Percentiles rank a stretch among this genome's conserved stretches.
Evolutionary conservation across 768 basidiomycete species (phyloP).

Genomic region (Trametes elegans): DNA sequence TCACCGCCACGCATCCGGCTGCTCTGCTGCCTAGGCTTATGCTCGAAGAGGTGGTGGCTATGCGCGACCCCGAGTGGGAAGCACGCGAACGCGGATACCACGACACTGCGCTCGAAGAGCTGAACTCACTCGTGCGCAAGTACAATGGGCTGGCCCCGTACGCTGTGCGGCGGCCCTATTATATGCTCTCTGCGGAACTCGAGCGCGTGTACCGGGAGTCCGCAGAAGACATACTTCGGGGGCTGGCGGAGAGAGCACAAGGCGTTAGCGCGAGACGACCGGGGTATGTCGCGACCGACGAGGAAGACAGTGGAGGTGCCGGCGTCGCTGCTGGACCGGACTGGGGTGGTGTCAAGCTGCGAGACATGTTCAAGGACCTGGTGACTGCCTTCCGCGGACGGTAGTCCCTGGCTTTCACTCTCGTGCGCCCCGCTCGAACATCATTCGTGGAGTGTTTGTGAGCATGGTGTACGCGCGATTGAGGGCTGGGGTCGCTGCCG

Average conservation of each 20-base stretch:
- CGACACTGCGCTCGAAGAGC: slow-evolving; percentile 60
- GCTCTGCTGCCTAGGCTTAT: slow-evolving; percentile 36
- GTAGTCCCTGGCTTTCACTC: no score
- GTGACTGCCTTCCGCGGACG: slow-evolving; percentile 22
- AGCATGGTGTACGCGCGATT: no score
- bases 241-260: slow-evolving; percentile 32
- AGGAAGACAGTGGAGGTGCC: slow-evolving; percentile 12
- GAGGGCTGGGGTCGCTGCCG: no score
- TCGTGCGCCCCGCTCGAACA: no score
- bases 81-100: slow-evolving; percentile 65
- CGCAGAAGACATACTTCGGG: slow-evolving; percentile 50
- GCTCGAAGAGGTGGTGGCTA: slow-evolving; percentile 36
- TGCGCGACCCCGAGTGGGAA: slow-evolving; percentile 73
- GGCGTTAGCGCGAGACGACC: background rate
- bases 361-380: slow-evolving; percentile 31
- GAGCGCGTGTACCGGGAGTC: slow-evolving; percentile 49
- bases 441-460: no score
- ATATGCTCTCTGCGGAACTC: slow-evolving; percentile 57
- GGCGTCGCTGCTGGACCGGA: background rate
- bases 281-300: background rate
- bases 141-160: slow-evolving; percentile 83
- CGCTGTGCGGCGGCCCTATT: slow-evolving; percentile 64
- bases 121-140: slow-evolving; percentile 74
- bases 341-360: slow-evolving; percentile 22
- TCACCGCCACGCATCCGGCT: slow-evolving; percentile 46